Base-by-base conservation (phyloP, 1,139 yeast species). In the Magnusiomyces clavatus region DNA sequence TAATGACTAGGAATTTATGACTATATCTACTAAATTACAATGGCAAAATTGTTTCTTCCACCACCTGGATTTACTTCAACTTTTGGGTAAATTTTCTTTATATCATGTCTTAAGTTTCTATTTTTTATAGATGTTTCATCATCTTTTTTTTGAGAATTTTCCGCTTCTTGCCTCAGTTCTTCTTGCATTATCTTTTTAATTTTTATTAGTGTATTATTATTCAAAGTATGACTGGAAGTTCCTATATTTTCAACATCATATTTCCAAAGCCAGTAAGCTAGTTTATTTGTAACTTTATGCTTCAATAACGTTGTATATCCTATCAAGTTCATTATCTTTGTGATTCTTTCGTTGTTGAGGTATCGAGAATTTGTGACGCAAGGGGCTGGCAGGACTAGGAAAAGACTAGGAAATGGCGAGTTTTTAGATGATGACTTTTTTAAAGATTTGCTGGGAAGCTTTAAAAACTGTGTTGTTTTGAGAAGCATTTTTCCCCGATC, bases 331-430 rank as follows among this genome's bases (percentile, higher is more conserved):
- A 84, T 77, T 16, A 87, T 77, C 0, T 68, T 64, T 42, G 76
- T 59, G 10, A 77, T 68, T 19, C 67, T 66, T 0, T 65, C 65
- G 40, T 75, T 71, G 55, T 80, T 78, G 64, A 83, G 80, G 63
- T 90, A 92, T 40, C 97, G 72, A 0, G 97, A 89, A 64, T 90
- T 89, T 8, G 71, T 65, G 1, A 88, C 73, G 65, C 98, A 92
- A 0, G 97, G 96, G 36, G 86, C 72, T 0, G 98, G 98, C 6
- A 90, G 70, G 1, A 92, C 97, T 14, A 92, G 67, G 63, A 90
- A 90, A 3, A 87, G 67, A 24, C 77, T 66, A 20, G 69, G 66
- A 12, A 51, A 43, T 1, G 31, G 31, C 31, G 8, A 24, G 54
- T 51, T 2, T 20, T 37, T 10, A 10, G 11, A 31, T 2, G 46